Evolutionary conservation across 192 early-diverging fungal genomes (phyloP).

Genomic region (Gonapodya sp.): DNA sequence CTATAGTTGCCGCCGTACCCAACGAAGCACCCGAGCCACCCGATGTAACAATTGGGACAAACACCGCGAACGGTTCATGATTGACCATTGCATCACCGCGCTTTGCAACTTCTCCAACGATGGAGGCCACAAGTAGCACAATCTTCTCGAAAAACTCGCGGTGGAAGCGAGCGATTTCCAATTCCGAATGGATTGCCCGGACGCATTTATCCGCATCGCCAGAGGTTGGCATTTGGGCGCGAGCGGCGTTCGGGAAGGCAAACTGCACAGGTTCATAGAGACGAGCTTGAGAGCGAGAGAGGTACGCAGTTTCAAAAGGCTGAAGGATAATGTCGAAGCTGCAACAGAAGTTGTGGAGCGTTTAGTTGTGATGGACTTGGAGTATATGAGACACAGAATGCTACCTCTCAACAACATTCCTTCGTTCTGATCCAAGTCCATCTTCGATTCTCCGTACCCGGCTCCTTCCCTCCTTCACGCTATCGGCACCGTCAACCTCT

Average conservation of each 20-base stretch:
- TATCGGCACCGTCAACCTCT: background rate
- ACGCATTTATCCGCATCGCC: constrained; percentile 48
- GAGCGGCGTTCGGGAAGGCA: constrained; percentile 42
- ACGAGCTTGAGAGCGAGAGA: constrained; percentile 40
- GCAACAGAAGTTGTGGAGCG: too few species aligned
- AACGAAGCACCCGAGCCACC: background rate
- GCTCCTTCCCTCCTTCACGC: background rate
- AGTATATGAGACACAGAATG: too few species aligned
- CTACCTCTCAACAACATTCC: too few species aligned
- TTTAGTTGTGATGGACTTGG: too few species aligned
- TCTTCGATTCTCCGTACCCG: too few species aligned
- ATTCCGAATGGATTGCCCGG: constrained; percentile 25
- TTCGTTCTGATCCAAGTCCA: too few species aligned
- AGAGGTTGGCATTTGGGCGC: constrained; percentile 26
- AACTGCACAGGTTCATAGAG: constrained; percentile 54
- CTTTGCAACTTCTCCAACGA: background rate
- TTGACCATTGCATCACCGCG: background rate
- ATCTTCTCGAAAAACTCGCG: background rate
- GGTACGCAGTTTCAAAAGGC: constrained; percentile 41
- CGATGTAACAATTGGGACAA: background rate
- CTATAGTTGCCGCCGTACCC: background rate
- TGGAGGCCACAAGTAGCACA: background rate
- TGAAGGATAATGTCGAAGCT: constrained; percentile 10
- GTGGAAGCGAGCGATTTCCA: constrained; percentile 2
- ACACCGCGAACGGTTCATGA: constrained; percentile 1